Evolutionary conservation across 345 rosid genomes (phyloP).

Genomic region (Aethionema arabicum): DNA sequence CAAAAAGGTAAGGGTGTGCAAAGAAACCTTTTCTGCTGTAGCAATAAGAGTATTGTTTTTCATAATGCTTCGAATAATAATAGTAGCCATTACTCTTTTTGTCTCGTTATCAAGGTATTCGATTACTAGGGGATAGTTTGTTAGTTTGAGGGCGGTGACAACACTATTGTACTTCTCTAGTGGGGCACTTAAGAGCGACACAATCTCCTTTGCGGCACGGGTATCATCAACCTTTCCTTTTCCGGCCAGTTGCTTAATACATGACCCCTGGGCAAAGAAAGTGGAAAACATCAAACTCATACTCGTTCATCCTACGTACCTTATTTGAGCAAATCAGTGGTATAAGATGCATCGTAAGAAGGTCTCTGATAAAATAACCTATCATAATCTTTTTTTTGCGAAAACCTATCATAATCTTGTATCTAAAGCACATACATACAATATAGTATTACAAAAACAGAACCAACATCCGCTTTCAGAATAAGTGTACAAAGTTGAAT

Average conservation of each 20-base stretch:
- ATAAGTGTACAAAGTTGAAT: slow-evolving; percentile 7
- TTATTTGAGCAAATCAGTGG: slow-evolving; percentile 8
- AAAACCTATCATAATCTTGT: slow-evolving; percentile 16
- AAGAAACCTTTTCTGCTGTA: slow-evolving; percentile 70
- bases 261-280: slow-evolving; percentile 71
- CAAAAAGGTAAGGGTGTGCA: slow-evolving; percentile 18
- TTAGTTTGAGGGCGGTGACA: slow-evolving; percentile 84
- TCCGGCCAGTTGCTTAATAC: slow-evolving; percentile 73
- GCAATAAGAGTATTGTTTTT: slow-evolving; percentile 79
- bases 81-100: slow-evolving; percentile 90
- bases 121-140: slow-evolving; percentile 82
- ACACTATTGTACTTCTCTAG: slow-evolving; percentile 92
- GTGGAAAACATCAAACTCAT: slow-evolving; percentile 27
- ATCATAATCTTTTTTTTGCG: slow-evolving; percentile 17
- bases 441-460: not conserved
- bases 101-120: slow-evolving; percentile 89
- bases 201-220: slow-evolving; percentile 89
- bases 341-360: slow-evolving; percentile 6
- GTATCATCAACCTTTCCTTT: slow-evolving; percentile 80
- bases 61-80: slow-evolving; percentile 92
- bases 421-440: slow-evolving; percentile 8
- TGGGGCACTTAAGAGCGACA: slow-evolving; percentile 95
- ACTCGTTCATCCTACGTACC: slow-evolving; percentile 24
- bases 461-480: not conserved
- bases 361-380: slow-evolving; percentile 8